Conservation (phyloP, 208 protist genomes). For the Crithidia sp. region DNA sequence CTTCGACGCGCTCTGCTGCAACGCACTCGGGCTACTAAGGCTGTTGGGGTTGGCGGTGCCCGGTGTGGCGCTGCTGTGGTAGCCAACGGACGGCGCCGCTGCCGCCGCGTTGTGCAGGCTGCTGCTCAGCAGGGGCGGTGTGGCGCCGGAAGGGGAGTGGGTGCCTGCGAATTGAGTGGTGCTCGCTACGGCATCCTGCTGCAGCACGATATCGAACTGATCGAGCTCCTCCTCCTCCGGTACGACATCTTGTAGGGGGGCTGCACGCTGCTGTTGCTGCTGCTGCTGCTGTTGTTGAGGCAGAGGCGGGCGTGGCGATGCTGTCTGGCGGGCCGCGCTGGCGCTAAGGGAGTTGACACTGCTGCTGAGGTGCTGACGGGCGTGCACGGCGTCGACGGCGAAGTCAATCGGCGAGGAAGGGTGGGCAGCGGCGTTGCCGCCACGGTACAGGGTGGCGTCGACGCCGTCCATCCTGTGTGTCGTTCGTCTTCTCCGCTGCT, state of each 20-base stretch:
- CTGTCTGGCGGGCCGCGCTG: constrained; percentile 15
- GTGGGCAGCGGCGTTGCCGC: constrained; percentile 9
- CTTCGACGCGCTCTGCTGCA: constrained; percentile 32
- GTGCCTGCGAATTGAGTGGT: constrained; percentile 26
- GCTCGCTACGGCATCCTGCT: constrained; percentile 43
- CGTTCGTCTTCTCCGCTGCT: background rate
- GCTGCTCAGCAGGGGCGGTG: constrained; percentile 28
- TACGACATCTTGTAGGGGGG: constrained; percentile 4
- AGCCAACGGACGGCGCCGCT: background rate
- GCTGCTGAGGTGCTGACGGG: constrained; percentile 14
- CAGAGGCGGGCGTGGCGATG: constrained; percentile 16
- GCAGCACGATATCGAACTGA: constrained; percentile 75
- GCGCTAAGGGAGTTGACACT: constrained; percentile 17
- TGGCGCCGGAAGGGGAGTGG: constrained; percentile 34
- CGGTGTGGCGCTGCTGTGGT: constrained; percentile 9
- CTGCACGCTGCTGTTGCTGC: background rate
- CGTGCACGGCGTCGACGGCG: constrained; percentile 15
- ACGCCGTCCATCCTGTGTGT: constrained; percentile 22
- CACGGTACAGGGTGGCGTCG: constrained; percentile 26
- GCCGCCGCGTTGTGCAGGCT: constrained; percentile 15
- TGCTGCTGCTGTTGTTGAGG: constrained; percentile 1
- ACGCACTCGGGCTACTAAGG: constrained; percentile 19
- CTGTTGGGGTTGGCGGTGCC: constrained; percentile 9
- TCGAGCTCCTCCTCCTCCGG: constrained; percentile 51
- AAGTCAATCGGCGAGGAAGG: constrained; percentile 40